Evolutionary conservation across 805 yeast species (phyloP), one percentile per base, ranked within the genome.

Genomic region (Candida ovalis): DNA sequence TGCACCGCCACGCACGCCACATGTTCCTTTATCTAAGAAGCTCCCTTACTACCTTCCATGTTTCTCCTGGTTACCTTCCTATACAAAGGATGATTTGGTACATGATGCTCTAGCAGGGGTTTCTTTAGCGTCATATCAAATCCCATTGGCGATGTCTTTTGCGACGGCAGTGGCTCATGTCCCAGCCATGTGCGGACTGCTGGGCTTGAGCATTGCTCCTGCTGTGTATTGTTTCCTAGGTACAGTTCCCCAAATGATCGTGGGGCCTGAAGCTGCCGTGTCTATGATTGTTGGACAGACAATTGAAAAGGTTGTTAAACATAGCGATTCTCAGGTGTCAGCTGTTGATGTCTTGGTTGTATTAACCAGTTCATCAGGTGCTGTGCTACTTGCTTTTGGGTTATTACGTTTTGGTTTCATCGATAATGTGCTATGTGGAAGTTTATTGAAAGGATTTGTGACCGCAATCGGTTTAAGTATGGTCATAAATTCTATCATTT

Each of bases 241-340:
- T 0, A 79, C 94, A 0, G 95, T 89, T 1, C 96, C 96, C 0
- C 84, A 84, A 50, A 80, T 90, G 85, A 82, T 89, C 36, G 95
- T 90, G 18, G 96, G 96, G 0, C 96, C 97, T 1, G 95, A 90
- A 64, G 91, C 92, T 18, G 91, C 96, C 0, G 81, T 88, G 8
- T 87, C 95, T 0, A 71, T 91, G 57, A 81, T 90, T 13, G 82
- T 86, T 23, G 96, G 96, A 1, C 92, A 86, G 57, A 81, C 85
- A 0, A 79, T 88, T 9, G 86, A 84, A 50, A 78, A 75, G n/a
- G 63, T 74, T 41, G 56, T 74, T 22, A 73, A 69, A 21, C 81
- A 70, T 55, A 68, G 70, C 50, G 69, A 65, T 23, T 55, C 60
- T 25, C 9, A 30, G 35, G 56, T 78, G 12, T 70, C 70, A 40